A percentile compares a stretch with the other conserved stretches of the same genome.
Conservation (phyloP, 2,329 filamentous ascomycete genomes). For the Aureobasidium uvarum region DNA sequence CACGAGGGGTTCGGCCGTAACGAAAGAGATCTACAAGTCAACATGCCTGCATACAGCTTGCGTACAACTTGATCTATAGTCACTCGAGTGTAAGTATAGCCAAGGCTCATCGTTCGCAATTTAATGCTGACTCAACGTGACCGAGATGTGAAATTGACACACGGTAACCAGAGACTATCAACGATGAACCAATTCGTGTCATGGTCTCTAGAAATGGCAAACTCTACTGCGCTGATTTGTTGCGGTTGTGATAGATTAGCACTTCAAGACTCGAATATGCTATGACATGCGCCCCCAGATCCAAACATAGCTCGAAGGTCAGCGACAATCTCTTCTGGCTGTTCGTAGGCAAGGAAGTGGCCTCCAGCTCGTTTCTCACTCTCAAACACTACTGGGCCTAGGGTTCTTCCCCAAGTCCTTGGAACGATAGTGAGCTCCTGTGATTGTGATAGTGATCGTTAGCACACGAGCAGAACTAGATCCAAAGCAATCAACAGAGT, state of each 20-base stretch:
- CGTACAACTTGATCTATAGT: background rate
- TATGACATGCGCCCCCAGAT: slow-evolving; percentile 38
- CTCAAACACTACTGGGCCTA: slow-evolving; percentile 60
- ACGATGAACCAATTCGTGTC: background rate
- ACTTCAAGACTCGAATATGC: slow-evolving; percentile 21
- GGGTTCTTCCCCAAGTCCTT: slow-evolving; percentile 55
- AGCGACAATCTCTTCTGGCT: slow-evolving; percentile 50
- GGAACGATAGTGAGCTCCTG: slow-evolving; percentile 56
- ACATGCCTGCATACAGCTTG: background rate
- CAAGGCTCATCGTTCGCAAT: background rate
- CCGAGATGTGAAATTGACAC: background rate
- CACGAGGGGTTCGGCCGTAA: slow-evolving; percentile 4
- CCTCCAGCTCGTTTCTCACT: slow-evolving; percentile 51
- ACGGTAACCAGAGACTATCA: background rate
- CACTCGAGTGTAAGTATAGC: background rate
- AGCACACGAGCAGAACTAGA: background rate
- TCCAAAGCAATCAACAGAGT: no score
- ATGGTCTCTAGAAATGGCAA: background rate
- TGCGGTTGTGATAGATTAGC: background rate
- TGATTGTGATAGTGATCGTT: background rate
- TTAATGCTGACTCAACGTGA: background rate
- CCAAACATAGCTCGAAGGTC: slow-evolving; percentile 60
- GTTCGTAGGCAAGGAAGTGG: slow-evolving; percentile 60
- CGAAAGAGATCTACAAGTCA: background rate
- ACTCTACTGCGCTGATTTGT: background rate